Evolutionary conservation across 2,329 filamentous ascomycete species (phyloP).

Genomic region (Ascochyta rabiei): DNA sequence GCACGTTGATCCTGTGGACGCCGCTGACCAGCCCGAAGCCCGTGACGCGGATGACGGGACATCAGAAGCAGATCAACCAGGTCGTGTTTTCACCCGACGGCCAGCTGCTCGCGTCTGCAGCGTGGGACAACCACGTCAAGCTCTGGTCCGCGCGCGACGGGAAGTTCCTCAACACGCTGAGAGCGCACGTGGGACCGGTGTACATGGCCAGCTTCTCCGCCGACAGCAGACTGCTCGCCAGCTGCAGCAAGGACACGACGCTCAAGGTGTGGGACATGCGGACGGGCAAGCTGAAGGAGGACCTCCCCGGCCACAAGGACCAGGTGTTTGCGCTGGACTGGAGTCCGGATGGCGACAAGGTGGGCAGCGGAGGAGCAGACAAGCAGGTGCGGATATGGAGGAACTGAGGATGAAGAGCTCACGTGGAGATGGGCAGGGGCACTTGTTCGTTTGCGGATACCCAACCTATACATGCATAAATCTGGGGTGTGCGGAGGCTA

Average conservation of each 20-base stretch:
- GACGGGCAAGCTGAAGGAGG: constrained; percentile 78
- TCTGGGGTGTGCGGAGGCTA: constrained; percentile 19
- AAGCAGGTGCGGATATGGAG: constrained; percentile 73
- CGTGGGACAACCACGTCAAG: constrained; percentile 95
- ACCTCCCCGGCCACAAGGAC: constrained; percentile 88
- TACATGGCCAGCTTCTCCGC: constrained; percentile 94
- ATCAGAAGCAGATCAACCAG: constrained; percentile 96
- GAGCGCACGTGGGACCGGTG: constrained; percentile 88
- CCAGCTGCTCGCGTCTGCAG: constrained; percentile 81
- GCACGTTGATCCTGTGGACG: constrained; percentile 96
- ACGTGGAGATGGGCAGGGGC: constrained; percentile 7
- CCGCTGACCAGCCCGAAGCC: constrained; percentile 78
- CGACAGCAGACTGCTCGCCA: constrained; percentile 87
- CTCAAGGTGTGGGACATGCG: constrained; percentile 94
- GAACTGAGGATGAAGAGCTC: constrained; percentile 58
- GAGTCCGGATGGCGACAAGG: constrained; percentile 87
- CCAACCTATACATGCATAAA: constrained; percentile 13
- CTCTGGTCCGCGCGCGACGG: constrained; percentile 81
- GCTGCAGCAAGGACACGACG: constrained; percentile 88
- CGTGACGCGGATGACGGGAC: constrained; percentile 84
- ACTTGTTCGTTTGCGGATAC: constrained; percentile 23
- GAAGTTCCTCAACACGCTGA: constrained; percentile 82
- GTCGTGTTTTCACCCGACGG: constrained; percentile 94
- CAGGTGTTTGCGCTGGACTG: constrained; percentile 95
- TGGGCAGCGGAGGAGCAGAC: constrained; percentile 92